These are phyloP conservation scores for Apiospora marii DNA, from an alignment of 2,329 filamentous ascomycete species.

Conservation along the genomic window DNA sequence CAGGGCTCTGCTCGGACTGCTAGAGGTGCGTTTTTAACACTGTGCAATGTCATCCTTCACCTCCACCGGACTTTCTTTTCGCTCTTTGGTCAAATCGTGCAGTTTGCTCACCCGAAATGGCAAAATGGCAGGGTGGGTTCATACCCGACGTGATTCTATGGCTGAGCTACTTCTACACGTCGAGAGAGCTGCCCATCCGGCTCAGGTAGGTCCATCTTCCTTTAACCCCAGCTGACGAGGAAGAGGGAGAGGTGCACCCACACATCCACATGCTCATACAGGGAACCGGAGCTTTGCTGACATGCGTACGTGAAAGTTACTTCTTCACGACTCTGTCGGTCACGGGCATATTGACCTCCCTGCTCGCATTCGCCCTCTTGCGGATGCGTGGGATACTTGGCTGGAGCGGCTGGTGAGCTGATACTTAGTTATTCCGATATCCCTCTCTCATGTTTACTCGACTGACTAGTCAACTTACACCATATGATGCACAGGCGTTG, in stretches of 20 bases:
- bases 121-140: slow-evolving; percentile 40
- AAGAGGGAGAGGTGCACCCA: not conserved
- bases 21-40: slow-evolving; percentile 11
- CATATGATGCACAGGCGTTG: slow-evolving; percentile 40
- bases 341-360: slow-evolving; percentile 43
- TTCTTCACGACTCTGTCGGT: slow-evolving; percentile 48
- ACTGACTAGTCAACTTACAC: no score
- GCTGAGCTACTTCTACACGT: slow-evolving; percentile 46
- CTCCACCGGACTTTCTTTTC: no score
- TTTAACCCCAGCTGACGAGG: not conserved
- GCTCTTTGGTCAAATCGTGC: slow-evolving; percentile 31
- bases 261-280: no score
- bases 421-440: not conserved
- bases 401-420: slow-evolving; percentile 45
- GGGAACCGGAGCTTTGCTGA: not conserved
- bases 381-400: slow-evolving; percentile 47
- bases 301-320: slow-evolving; percentile 26
- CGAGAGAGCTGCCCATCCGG: slow-evolving; percentile 47
- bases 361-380: slow-evolving; percentile 47
- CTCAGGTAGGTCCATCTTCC: slow-evolving; percentile 34
- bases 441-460: not conserved
- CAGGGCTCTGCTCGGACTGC: not conserved
- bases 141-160: slow-evolving; percentile 45
- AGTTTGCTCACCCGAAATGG: not conserved
- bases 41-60: no score